Conservation (phyloP, 148 eudicot species). For the Chenopodium berlandieri region DNA sequence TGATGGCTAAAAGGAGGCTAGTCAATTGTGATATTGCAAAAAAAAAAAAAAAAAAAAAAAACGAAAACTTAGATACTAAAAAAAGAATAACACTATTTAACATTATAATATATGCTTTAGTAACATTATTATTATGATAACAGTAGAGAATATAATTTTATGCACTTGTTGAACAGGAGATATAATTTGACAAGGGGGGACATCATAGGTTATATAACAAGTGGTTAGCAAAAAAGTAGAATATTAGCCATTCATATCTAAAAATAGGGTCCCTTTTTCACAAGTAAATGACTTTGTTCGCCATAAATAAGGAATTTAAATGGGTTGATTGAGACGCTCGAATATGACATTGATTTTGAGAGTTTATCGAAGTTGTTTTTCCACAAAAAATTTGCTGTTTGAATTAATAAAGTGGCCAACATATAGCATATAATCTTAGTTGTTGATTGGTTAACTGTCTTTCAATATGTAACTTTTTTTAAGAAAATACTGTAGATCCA, state of each 20-base stretch:
- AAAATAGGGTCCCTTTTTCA: constrained; percentile 11
- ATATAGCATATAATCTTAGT: neutral
- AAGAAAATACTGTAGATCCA: no score
- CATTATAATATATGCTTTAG: neutral
- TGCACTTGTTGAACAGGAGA: constrained; percentile 5
- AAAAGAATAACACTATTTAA: neutral
- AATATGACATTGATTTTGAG: constrained; percentile 14
- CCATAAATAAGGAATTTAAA: constrained; percentile 11
- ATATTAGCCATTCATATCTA: constrained; percentile 26
- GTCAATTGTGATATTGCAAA: neutral
- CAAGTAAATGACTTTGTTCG: neutral
- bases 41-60: neutral
- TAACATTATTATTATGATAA: neutral
- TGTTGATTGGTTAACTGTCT: neutral
- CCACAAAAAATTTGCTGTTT: constrained; percentile 1
- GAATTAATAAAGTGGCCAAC: neutral
- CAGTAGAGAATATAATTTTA: constrained; percentile 4
- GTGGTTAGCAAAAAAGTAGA: constrained; percentile 27
- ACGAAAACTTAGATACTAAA: neutral
- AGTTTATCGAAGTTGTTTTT: neutral
- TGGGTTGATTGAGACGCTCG: constrained; percentile 15
- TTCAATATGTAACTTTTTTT: neutral
- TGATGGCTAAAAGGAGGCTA: neutral
- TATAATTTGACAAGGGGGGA: constrained; percentile 19
- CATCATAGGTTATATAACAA: constrained; percentile 1